Evolutionary conservation across 2,329 filamentous ascomycete genomes (phyloP), one percentile per base, ranked within the genome.

Genomic region (Curvularia sp.): DNA sequence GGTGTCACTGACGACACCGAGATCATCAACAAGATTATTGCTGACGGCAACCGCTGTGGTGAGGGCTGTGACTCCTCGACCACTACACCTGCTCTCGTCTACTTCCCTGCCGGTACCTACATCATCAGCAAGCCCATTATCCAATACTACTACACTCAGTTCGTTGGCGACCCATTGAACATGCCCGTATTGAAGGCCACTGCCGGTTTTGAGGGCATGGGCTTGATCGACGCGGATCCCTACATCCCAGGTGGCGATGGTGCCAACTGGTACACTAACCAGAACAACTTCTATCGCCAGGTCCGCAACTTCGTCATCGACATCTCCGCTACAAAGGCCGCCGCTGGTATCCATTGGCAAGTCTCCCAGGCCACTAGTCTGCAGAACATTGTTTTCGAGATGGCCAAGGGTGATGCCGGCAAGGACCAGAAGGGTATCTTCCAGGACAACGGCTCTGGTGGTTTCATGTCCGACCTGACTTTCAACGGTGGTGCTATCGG

Each of bases 141-240:
- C 51, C 89, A 93, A 75, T 89, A 89, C 78, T 98, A 98, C 83
- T 97, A 97, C 82, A 96, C 93, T 9, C 93, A 97, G 76, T 86
- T 98, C 61, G 83, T 97, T 35, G 94, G 94, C 57, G 93, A 98
- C 80, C 88, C 89, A 49, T 73, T 86, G 69, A 82, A 85, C 62
- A 78, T 89, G 13, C 93, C 94, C 0, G 89, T 88, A 0, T 83
- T 97, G 77, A 92, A 94, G 81, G 80, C 79, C 24, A 69, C 74
- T n/a, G 57, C 75, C 2, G 65, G 67, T 68, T 99, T 98, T 72
- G 65, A 82, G 2, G 95, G 94, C 47, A 96, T 97, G 81, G 93
- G 90, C 43, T 85, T 98, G 53, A 90, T 99, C 65, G 93, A 97
- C 74, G 84, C 91, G 1, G 89, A 98, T 71, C 93, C 93, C 0